Conservation (phyloP, 306 rosid genomes). For the Trifolium pratense region DNA sequence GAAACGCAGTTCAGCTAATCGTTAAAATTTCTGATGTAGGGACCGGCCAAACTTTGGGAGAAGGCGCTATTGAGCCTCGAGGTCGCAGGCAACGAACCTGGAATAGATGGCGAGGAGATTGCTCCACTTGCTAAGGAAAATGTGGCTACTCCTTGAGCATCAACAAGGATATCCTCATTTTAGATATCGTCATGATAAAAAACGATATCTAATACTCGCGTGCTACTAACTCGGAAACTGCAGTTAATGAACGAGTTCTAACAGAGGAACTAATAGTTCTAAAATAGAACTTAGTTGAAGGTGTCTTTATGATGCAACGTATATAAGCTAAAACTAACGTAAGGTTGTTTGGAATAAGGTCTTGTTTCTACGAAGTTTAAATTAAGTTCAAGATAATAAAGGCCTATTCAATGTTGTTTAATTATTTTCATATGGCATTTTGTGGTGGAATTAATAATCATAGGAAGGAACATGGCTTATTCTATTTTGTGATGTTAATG, state of each 20-base stretch:
- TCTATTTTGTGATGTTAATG: too few species aligned
- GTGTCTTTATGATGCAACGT: slow-evolving; percentile 25
- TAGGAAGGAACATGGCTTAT: neutral
- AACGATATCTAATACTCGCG: neutral
- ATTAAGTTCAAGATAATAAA: slow-evolving; percentile 35
- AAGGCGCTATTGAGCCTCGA: slow-evolving; percentile 65
- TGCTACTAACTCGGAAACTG: neutral
- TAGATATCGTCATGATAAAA: slow-evolving; percentile 14
- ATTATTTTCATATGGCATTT: neutral
- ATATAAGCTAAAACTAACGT: slow-evolving; percentile 10
- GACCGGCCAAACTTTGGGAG: slow-evolving; percentile 85
- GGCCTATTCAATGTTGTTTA: neutral
- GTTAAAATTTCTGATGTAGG: slow-evolving; percentile 54
- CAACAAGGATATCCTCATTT: neutral
- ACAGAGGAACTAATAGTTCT: slow-evolving; percentile 1
- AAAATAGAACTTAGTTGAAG: slow-evolving; percentile 11
- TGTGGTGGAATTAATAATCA: neutral
- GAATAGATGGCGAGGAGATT: slow-evolving; percentile 78
- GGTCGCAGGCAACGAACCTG: slow-evolving; percentile 67
- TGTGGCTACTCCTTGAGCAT: slow-evolving; percentile 70
- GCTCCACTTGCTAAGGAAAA: slow-evolving; percentile 84
- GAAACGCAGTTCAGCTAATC: slow-evolving; percentile 25
- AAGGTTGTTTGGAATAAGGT: slow-evolving; percentile 11
- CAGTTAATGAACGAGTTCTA: slow-evolving; percentile 23
- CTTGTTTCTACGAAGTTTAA: slow-evolving; percentile 20